These are phyloP conservation scores for Chaetomiaceae sp. DNA, from an alignment of 2,329 filamentous ascomycete species.

Conservation along the genomic window DNA sequence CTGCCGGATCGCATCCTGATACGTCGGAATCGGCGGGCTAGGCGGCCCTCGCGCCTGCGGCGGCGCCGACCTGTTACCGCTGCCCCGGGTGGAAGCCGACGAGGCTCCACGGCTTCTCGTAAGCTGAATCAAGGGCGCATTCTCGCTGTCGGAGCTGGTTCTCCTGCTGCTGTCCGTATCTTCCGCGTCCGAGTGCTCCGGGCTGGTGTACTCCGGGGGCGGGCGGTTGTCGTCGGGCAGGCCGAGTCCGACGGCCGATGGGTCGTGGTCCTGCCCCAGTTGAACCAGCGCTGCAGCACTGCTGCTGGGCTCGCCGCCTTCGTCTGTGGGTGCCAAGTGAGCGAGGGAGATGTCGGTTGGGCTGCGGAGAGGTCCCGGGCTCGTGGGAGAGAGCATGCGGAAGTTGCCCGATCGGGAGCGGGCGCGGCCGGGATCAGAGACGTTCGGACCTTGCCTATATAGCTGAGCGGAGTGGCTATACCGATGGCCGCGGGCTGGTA, in stretches of 20 bases:
- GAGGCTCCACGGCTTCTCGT: slow-evolving; percentile 50
- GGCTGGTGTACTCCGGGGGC: slow-evolving; percentile 69
- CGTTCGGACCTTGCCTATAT: slow-evolving; percentile 37
- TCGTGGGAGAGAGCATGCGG: slow-evolving; percentile 69
- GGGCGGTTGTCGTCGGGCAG: slow-evolving; percentile 59
- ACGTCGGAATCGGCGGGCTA: slow-evolving; percentile 72
- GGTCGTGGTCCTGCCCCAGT: slow-evolving; percentile 31
- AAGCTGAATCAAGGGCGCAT: slow-evolving; percentile 48
- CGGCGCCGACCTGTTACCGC: slow-evolving; percentile 11
- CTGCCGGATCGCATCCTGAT: slow-evolving; percentile 67
- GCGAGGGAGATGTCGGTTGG: slow-evolving; percentile 95
- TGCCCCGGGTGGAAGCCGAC: slow-evolving; percentile 35
- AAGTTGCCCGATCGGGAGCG: slow-evolving; percentile 75
- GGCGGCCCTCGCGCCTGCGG: slow-evolving; percentile 28
- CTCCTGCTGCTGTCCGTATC: slow-evolving; percentile 42
- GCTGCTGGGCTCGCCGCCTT: slow-evolving; percentile 66
- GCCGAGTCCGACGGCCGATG: slow-evolving; percentile 39
- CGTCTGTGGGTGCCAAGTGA: slow-evolving; percentile 69
- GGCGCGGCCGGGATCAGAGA: slow-evolving; percentile 60
- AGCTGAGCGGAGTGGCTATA: slow-evolving; percentile 47
- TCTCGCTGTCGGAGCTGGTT: slow-evolving; percentile 55
- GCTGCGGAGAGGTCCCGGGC: slow-evolving; percentile 82
- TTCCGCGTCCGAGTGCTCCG: slow-evolving; percentile 53
- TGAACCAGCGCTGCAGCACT: slow-evolving; percentile 41
- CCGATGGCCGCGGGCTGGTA: slow-evolving; percentile 38